Evolutionary conservation across 2,329 filamentous ascomycete species (phyloP), one percentile per base, ranked within the genome.

Genomic region (Fusarium vanettenii): DNA sequence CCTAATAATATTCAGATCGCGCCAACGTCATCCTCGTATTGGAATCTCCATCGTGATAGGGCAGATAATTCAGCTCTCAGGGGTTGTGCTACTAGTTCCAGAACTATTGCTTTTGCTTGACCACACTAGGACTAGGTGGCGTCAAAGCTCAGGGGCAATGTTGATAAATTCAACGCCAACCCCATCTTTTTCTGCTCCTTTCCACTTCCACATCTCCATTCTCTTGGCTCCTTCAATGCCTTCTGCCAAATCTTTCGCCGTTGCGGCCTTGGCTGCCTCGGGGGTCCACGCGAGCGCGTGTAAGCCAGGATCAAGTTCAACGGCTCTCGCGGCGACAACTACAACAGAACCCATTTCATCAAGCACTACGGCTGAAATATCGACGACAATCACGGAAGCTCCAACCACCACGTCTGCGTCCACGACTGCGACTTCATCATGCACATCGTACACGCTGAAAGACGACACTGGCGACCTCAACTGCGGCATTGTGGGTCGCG

Each of bases 191-290:
- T 10, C 3, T 14, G 1, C 3, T 37, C 22, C n/a, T n/a, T 59
- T n/a, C 9, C 9, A n/a, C 9, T 37, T 62, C 22, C 52, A 11
- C 43, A 35, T 50, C 27, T 50, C 2, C 29, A 27, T 20, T 31
- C 6, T 14, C 31, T 20, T n/a, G 27, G 9, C 6, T 6, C 2
- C 4, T 45, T 29, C 33, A 1, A 73, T 73, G 70, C 70, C 71
- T 22, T 73, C 67, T 8, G 39, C 71, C 10, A 73, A 67, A 3
- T 39, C 67, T 6, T 25, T 73, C 20, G 55, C 70, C n/a, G 63
- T 73, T 6, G 60, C 39, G 31, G 64, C 71, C 1, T 31, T 73
- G 41, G 70, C 67, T 18, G 70, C 48, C 8, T 67, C 70, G 14
- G 43, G 70, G 9, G 63, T 61, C 2, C 39, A 61, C 7, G 70